Evolutionary conservation across 1,139 yeast species (phyloP).

Genomic region (Lodderomyces pseudojiufengensis): DNA sequence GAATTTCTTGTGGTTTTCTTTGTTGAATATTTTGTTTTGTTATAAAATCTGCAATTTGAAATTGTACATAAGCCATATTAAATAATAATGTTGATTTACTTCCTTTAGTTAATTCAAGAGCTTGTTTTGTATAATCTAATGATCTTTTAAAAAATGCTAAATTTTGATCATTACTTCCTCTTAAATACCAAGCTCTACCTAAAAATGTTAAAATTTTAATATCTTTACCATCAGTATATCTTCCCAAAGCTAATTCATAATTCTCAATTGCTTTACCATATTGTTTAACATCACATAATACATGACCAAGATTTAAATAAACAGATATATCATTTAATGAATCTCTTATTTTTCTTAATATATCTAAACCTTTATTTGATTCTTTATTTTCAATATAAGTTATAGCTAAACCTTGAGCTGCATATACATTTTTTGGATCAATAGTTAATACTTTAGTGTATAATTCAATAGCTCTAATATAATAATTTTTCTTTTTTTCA

Average conservation of each 20-base stretch:
- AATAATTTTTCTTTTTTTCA: constrained; percentile 72
- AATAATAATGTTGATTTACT: constrained; percentile 47
- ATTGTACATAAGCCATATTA: constrained; percentile 81
- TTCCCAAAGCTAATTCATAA: constrained; percentile 73
- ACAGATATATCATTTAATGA: constrained; percentile 82
- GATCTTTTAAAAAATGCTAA: constrained; percentile 58
- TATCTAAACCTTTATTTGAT: constrained; percentile 72
- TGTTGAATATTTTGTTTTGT: constrained; percentile 59
- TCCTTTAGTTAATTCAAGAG: constrained; percentile 44
- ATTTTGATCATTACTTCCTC: constrained; percentile 71
- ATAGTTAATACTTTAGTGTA: constrained; percentile 83
- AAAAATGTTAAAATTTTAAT: constrained; percentile 65
- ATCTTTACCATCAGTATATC: constrained; percentile 62
- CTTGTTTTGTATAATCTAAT: constrained; percentile 57
- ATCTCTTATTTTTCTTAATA: constrained; percentile 85
- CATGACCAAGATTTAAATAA: constrained; percentile 85
- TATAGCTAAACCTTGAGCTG: constrained; percentile 97
- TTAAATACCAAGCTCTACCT: constrained; percentile 86
- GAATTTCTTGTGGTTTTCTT: constrained; percentile 62
- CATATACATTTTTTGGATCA: constrained; percentile 85
- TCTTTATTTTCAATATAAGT: constrained; percentile 87
- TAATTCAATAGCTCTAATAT: constrained; percentile 82
- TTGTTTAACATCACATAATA: constrained; percentile 76
- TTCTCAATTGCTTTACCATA: constrained; percentile 84
- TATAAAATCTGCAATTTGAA: constrained; percentile 81